Percentiles rank a stretch among this genome's conserved stretches.
Evolutionary conservation across 140 eudicot genomes (phyloP).

Genomic region (Stevia rebaudiana): DNA sequence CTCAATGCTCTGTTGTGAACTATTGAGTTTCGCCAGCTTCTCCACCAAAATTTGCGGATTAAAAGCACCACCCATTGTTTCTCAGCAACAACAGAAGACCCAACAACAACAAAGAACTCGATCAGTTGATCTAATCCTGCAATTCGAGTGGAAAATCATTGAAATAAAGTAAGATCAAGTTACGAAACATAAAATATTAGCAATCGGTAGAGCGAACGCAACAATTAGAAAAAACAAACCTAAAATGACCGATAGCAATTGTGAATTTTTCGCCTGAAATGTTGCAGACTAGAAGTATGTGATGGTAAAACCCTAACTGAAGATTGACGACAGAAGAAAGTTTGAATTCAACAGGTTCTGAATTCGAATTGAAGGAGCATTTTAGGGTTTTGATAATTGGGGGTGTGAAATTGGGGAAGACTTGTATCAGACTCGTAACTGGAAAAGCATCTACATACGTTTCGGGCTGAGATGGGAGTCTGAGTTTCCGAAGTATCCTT

Average conservation of each 20-base stretch:
- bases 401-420: too few relatives aligned
- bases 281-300: not conserved
- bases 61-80: constrained; percentile 62
- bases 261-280: not conserved
- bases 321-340: not conserved
- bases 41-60: constrained; percentile 79
- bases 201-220: not conserved
- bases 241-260: not conserved
- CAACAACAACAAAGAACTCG: not conserved
- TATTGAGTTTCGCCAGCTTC: constrained; percentile 83
- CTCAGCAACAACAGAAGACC: too few relatives aligned
- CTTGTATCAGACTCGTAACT: too few relatives aligned
- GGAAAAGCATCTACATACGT: too few relatives aligned
- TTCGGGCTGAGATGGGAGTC: too few relatives aligned
- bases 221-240: not conserved
- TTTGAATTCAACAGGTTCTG: too few relatives aligned
- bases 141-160: not conserved
- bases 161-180: not conserved
- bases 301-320: not conserved
- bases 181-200: not conserved
- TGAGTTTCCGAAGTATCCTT: too few relatives aligned
- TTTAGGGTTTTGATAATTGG: too few relatives aligned
- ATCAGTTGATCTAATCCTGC: not conserved
- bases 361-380: too few relatives aligned
- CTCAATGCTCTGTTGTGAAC: constrained; percentile 92